These are phyloP conservation scores for Cercospora sp. DNA, from an alignment of 2,329 filamentous ascomycete species.

Conservation along the genomic window DNA sequence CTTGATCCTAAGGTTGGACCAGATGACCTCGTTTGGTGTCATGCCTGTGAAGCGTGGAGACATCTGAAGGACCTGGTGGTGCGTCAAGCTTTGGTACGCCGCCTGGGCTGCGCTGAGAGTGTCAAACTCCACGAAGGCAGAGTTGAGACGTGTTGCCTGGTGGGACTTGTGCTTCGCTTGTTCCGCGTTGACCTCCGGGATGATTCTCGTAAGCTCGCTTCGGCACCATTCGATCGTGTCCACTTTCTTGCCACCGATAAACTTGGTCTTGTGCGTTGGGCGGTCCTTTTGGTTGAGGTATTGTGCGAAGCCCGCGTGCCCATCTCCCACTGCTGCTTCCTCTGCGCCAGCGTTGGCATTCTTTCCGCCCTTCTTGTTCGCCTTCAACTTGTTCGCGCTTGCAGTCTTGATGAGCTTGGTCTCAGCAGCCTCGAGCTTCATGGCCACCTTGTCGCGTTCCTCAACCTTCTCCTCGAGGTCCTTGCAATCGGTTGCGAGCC, in stretches of 20 bases:
- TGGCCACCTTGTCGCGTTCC: constrained; percentile 75
- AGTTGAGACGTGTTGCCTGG: constrained; percentile 64
- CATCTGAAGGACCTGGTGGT: constrained; percentile 86
- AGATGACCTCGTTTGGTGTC: constrained; percentile 79
- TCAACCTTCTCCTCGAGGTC: constrained; percentile 78
- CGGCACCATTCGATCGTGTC: constrained; percentile 93
- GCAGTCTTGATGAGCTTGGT: constrained; percentile 79
- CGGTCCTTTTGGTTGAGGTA: constrained; percentile 74
- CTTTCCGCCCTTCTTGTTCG: constrained; percentile 67
- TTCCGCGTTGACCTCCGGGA: constrained; percentile 67
- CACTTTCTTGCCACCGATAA: constrained; percentile 79
- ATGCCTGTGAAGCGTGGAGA: constrained; percentile 81
- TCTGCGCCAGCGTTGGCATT: constrained; percentile 42
- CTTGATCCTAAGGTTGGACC: constrained; percentile 77
- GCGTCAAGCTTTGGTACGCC: constrained; percentile 81
- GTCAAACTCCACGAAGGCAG: constrained; percentile 89
- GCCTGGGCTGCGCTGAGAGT: constrained; percentile 80
- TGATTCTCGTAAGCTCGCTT: constrained; percentile 71
- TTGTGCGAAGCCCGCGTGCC: constrained; percentile 69
- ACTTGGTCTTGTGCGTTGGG: constrained; percentile 72
- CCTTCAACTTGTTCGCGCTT: constrained; percentile 70
- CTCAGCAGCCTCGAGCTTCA: constrained; percentile 83
- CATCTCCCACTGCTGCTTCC: constrained; percentile 56
- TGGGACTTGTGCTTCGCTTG: constrained; percentile 67
- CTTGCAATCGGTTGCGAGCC: constrained; percentile 76